Evolutionary conservation across 495 filamentous ascomycete genomes (phyloP).

Genomic region (Rostrohypoxylon terebratum): DNA sequence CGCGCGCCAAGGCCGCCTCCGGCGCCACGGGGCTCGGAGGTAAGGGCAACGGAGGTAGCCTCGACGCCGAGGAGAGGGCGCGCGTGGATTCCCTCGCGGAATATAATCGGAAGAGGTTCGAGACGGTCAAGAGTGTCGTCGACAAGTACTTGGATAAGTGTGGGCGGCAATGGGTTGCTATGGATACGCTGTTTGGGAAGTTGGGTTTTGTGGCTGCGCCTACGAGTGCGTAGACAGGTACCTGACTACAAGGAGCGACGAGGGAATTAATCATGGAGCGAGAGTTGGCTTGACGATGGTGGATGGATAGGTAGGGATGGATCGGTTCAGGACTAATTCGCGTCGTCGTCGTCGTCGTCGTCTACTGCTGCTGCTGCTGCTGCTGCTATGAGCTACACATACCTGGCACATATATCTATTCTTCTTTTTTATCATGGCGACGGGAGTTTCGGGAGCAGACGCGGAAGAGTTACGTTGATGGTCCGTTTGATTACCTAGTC

Average conservation of each 20-base stretch:
- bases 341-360: too few species aligned
- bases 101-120: conserved; percentile 82
- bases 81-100: conserved; percentile 76
- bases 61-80: conserved; percentile 58
- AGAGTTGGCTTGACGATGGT: not conserved
- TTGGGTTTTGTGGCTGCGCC: conserved; percentile 58
- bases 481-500: not conserved
- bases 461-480: not conserved
- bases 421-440: conserved; percentile 10
- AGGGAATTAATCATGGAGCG: not conserved
- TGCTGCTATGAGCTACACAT: not conserved
- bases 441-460: not conserved
- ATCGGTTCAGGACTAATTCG: not conserved
- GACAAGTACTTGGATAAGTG: conserved; percentile 91
- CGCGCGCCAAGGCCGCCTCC: conserved; percentile 61
- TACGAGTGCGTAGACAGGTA: not conserved
- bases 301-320: not conserved
- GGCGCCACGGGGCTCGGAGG: conserved; percentile 48
- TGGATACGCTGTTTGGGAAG: conserved; percentile 86
- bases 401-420: not conserved
- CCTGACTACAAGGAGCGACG: not conserved
- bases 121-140: conserved; percentile 78
- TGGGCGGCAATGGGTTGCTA: conserved; percentile 94
- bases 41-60: conserved; percentile 53
- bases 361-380: too few species aligned